phyloP scores from a whole-genome alignment of 345 rosid species.

The Rhodomyrtus tomentosa region DNA sequence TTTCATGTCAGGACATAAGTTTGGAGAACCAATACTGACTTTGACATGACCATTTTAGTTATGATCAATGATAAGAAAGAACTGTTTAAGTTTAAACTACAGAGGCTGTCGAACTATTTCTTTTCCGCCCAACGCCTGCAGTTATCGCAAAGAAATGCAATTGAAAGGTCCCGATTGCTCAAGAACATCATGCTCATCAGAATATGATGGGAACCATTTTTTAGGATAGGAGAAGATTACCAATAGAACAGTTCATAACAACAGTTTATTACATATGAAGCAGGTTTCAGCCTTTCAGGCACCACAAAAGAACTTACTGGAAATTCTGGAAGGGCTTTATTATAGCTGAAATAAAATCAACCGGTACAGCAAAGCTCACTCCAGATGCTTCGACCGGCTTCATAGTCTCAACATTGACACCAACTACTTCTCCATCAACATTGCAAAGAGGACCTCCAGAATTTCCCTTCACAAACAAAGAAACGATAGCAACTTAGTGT shows the following conservation, averaged over 20 bases:
- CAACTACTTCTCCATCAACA: constrained; percentile 25
- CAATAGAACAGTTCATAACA: not conserved
- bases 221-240: not conserved
- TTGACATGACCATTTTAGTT: not conserved
- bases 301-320: not conserved
- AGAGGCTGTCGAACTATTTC: not conserved
- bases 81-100: not conserved
- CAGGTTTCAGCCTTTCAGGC: not conserved
- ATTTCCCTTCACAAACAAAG: not conserved
- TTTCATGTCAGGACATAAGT: not conserved
- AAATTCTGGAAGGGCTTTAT: not conserved
- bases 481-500: not conserved
- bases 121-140: not conserved
- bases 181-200: not conserved
- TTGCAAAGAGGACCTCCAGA: constrained; percentile 6
- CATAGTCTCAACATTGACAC: constrained; percentile 44
- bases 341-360: constrained; percentile 15
- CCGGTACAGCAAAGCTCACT: constrained; percentile 68
- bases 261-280: not conserved
- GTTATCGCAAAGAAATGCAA: not conserved
- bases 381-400: constrained; percentile 75
- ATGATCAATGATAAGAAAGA: not conserved
- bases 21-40: not conserved
- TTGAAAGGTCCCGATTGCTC: not conserved
- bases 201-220: too few relatives aligned